phyloP scores from a whole-genome alignment of 192 early-diverging fungal genomes.

The Coemansia sp. region DNA sequence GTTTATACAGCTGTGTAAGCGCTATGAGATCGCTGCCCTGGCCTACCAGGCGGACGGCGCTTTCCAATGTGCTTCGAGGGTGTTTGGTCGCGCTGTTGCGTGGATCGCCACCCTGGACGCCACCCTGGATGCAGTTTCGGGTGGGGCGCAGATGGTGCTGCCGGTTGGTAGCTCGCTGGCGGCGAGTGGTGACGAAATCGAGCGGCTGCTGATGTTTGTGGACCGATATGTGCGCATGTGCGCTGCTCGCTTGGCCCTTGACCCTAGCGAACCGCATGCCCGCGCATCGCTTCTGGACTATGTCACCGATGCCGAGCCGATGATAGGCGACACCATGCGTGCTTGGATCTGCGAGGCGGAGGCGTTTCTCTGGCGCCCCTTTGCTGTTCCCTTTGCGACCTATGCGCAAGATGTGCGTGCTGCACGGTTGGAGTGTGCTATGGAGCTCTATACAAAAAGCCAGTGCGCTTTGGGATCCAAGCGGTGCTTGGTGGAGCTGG shows the following conservation, averaged over 20 bases:
- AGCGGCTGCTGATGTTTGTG: slow-evolving; percentile 24
- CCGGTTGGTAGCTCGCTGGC: slow-evolving; percentile 27
- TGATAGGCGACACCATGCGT: neutral
- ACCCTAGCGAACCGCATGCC: slow-evolving; percentile 6
- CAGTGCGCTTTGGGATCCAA: slow-evolving; percentile 13
- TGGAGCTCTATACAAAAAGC: slow-evolving; percentile 3
- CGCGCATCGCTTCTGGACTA: slow-evolving; percentile 6
- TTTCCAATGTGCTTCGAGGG: slow-evolving; percentile 9
- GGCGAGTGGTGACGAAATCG: neutral
- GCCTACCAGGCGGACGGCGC: slow-evolving; percentile 27
- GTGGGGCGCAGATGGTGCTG: neutral
- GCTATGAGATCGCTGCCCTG: slow-evolving; percentile 40
- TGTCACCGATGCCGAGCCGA: neutral
- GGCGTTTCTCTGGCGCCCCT: slow-evolving; percentile 28
- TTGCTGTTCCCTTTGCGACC: neutral
- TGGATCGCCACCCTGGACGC: slow-evolving; percentile 7
- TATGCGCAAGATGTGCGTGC: neutral
- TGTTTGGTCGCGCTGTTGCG: slow-evolving; percentile 21
- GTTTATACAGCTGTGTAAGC: slow-evolving; percentile 46
- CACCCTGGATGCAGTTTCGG: neutral
- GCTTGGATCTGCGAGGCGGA: slow-evolving; percentile 48
- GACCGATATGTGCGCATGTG: slow-evolving; percentile 48
- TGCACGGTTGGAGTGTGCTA: slow-evolving; percentile 12
- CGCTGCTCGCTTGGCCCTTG: slow-evolving; percentile 19
- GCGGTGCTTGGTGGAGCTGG: slow-evolving; percentile 33